phyloP scores from a whole-genome alignment of 768 basidiomycete species.

The Leccinum boreale region DNA sequence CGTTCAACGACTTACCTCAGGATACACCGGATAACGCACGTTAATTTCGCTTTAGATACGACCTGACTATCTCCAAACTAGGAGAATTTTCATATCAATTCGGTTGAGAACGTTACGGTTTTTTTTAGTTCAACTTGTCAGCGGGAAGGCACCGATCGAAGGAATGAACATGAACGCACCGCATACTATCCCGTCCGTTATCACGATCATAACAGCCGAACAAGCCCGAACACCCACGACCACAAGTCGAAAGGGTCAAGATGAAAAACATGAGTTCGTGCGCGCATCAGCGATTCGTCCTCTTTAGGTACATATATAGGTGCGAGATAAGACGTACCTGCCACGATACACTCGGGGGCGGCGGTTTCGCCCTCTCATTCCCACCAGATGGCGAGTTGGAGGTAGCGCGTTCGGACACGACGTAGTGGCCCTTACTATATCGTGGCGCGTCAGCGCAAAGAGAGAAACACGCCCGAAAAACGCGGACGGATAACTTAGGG shows the following conservation, averaged over 20 bases:
- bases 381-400: neutral
- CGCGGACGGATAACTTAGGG: slow-evolving; percentile 12
- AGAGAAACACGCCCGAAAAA: neutral
- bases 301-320: slow-evolving; percentile 12
- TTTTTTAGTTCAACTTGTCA: neutral
- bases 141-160: neutral
- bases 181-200: slow-evolving; percentile 48
- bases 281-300: slow-evolving; percentile 14
- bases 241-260: neutral
- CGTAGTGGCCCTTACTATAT: slow-evolving; percentile 63
- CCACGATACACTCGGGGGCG: slow-evolving; percentile 64
- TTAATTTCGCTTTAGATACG: slow-evolving; percentile 61
- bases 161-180: slow-evolving; percentile 40
- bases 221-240: neutral
- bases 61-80: slow-evolving; percentile 81
- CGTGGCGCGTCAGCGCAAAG: neutral
- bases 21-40: slow-evolving; percentile 67
- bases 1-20: slow-evolving; percentile 50
- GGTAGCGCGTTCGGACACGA: slow-evolving; percentile 60
- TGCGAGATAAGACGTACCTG: slow-evolving; percentile 47
- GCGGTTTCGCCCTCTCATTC: slow-evolving; percentile 60
- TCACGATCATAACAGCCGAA: neutral
- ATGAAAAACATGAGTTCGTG: neutral
- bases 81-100: slow-evolving; percentile 5
- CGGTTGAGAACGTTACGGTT: slow-evolving; percentile 3